Percentiles rank a stretch among this genome's conserved stretches.
Conservation (phyloP, 768 basidiomycete species). For the Lentinula aciculospora region DNA sequence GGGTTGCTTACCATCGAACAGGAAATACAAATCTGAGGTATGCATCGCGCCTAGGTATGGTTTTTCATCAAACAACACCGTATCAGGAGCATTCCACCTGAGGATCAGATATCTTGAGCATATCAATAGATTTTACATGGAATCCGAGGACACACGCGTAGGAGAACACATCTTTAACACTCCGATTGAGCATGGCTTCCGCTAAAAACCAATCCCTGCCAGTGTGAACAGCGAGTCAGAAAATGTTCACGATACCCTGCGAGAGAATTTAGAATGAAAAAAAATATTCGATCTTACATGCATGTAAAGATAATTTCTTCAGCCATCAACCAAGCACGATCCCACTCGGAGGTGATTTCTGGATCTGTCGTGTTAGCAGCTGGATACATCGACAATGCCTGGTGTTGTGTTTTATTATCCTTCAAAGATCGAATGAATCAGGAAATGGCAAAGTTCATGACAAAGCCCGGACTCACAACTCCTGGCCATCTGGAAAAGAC, state of each 20-base stretch:
- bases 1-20: slow-evolving; percentile 32
- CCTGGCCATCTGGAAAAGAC: slow-evolving; percentile 29
- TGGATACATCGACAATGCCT: slow-evolving; percentile 32
- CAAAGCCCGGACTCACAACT: slow-evolving; percentile 24
- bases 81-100: slow-evolving; percentile 40
- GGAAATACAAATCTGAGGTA: slow-evolving; percentile 36
- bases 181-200: slow-evolving; percentile 21
- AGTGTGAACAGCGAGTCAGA: too few species aligned
- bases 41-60: slow-evolving; percentile 36
- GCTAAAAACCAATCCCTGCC: slow-evolving; percentile 35
- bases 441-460: too few species aligned
- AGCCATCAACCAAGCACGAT: slow-evolving; percentile 34
- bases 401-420: slow-evolving; percentile 30
- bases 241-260: not conserved
- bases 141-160: slow-evolving; percentile 21
- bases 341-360: slow-evolving; percentile 32
- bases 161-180: slow-evolving; percentile 26
- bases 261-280: not conserved
- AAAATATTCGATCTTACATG: slow-evolving; percentile 24
- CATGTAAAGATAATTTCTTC: slow-evolving; percentile 37
- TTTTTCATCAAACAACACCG: slow-evolving; percentile 26
- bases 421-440: slow-evolving; percentile 8
- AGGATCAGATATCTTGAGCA: not conserved
- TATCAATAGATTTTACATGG: not conserved
- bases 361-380: slow-evolving; percentile 25